Base-by-base conservation (phyloP, 805 yeast species). In the Ogataea methylovora region DNA sequence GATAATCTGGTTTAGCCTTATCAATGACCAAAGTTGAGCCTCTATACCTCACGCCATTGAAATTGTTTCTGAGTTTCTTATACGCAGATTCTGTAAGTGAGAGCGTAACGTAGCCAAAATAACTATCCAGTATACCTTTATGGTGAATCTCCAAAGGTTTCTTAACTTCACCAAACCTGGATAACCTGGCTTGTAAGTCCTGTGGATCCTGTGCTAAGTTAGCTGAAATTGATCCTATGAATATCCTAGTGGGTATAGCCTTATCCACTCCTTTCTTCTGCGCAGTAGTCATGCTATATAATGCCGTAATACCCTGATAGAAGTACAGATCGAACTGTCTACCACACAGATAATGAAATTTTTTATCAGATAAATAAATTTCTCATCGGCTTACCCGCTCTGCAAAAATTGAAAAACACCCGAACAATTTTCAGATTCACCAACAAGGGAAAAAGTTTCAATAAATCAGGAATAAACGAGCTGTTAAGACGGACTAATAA, bases 41-140 rank as follows among this genome's bases (percentile, higher is more conserved):
- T 68, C 83, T 85, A 58, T 69, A 90, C 18, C 70, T 71, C 2
- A 81, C 72, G 21, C 88, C 92, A 51, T 85, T 72, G 42, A 84
- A 69, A 1, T 82, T 63, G 6, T 60, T 53, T 38, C 69, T 68
- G 33, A 90, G 56, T 30, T 70, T 71, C 1, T 56, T 59, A 35
- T 68, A 74, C 24, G 67, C 62, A 15, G 59, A 56, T 3, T 65
- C 61, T 1, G 66, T 54, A 10, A 79, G 54, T n/a, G 63, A 58
- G 55, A 90, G 61, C 16, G 82, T 75, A 1, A 84, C 53, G 42
- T 69, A 86, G 1, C 79, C 96, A 61, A 76, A 92, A 44, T 60
- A 60, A 37, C 63, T 68, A 30, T 71, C 79, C 18, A 56, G 54
- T 37, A 65, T 57, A 36, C 73, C 78, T 56, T 75, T 88, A 52